Base-by-base conservation (phyloP, 2,329 filamentous ascomycete species). In the Xylariales sp. region DNA sequence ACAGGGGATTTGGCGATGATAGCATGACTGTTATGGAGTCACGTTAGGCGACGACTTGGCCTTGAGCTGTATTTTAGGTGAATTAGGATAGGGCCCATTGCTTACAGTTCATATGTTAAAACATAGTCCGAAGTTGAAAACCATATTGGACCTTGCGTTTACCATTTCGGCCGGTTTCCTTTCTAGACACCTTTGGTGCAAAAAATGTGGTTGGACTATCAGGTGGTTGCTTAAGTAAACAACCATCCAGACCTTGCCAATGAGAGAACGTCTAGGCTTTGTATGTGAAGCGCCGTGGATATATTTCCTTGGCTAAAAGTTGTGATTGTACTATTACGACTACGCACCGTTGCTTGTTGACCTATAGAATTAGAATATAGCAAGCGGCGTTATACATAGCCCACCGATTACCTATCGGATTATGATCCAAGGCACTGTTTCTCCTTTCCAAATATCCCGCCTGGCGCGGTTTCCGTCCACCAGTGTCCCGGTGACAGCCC, bases 61-160 rank as follows among this genome's bases (percentile, higher is more conserved):
- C 71, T 64, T 63, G 71, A 69, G 70, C 69, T 77, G 75, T 77
- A 78, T 71, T 76, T 70, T 77, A 77, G 67, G 71, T 73, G 72
- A 72, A 76, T 71, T 73, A 76, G 73, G 74, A 75, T 74, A 73
- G 68, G 71, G 50, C 12, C 45, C 68, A 70, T 68, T 53, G 62
- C 71, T 66, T 75, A 57, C 69, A 73, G 53, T 70, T 70, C 52
- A 43, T 62, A 46, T 59, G 68, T 62, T 54, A 30, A 48, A 62
- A 56, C 36, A 12, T 56, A 53, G 32, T 28, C 12, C 54, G 7
- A 34, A 23, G 18, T 43, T 10, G 9, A 16, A 48, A 30, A n/a
- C 14, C 30, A n/a, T 54, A 10, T 30, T 53, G 23, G 18, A 41
- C 32, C 7, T n/a, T 50, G n/a, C 28, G 9, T 28, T 3, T 56